Conservation (phyloP, 2,329 filamentous ascomycete species). For the Pseudogymnoascus sp. region DNA sequence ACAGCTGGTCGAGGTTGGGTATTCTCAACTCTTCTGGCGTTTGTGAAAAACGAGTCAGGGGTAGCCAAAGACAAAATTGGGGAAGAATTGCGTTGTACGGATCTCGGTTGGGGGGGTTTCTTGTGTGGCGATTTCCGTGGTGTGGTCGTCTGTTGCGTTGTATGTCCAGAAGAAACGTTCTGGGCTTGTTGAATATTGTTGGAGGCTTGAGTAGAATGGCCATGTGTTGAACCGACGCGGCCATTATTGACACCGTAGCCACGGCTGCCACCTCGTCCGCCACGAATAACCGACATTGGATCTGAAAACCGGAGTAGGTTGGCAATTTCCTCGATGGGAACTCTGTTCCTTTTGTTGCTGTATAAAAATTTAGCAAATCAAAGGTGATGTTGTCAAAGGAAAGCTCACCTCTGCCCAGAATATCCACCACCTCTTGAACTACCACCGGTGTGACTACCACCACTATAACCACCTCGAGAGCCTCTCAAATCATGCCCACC, state of each 20-base stretch:
- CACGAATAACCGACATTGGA: not conserved
- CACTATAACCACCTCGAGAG: not conserved
- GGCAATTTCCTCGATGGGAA: not conserved
- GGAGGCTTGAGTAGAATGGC: not conserved
- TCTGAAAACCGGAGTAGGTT: not conserved
- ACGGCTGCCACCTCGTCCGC: not conserved
- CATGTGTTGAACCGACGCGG: not conserved
- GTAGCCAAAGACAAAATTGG: not conserved
- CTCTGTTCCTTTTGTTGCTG: not conserved
- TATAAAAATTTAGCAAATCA: not conserved
- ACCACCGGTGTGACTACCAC: not conserved
- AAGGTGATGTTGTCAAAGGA: not conserved
- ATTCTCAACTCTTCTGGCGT: not conserved
- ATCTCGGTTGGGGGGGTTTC: not conserved
- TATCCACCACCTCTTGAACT: not conserved
- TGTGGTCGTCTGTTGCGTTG: not conserved
- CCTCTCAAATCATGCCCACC: not conserved
- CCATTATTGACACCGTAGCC: not conserved
- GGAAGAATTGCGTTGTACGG: not conserved
- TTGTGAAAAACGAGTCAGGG: not conserved
- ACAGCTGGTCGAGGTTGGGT: not conserved
- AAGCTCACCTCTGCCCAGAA: not conserved
- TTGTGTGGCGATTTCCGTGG: not conserved
- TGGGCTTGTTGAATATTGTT: not conserved
- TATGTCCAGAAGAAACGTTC: not conserved